These are phyloP conservation scores for Chenopodium quinoa DNA, from an alignment of 148 eudicot species.

Conservation along the genomic window DNA sequence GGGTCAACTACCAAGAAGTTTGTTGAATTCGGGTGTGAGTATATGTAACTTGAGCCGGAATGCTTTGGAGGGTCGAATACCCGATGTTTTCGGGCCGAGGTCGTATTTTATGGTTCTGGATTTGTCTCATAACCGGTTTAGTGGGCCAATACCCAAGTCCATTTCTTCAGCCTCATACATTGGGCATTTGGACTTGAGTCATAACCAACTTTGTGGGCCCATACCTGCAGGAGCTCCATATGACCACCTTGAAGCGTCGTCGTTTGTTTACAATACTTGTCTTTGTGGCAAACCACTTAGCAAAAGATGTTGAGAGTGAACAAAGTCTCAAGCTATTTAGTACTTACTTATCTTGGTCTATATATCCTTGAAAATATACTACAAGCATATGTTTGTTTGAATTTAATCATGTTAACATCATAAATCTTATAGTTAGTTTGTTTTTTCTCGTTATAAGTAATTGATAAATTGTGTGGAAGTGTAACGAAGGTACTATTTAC, in stretches of 20 bases:
- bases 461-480: background rate
- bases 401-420: background rate
- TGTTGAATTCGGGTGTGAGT: slow-evolving; percentile 54
- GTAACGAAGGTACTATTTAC: background rate
- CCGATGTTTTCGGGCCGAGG: slow-evolving; percentile 68
- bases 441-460: background rate
- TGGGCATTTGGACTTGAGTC: slow-evolving; percentile 82
- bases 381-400: background rate
- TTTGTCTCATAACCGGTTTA: slow-evolving; percentile 58
- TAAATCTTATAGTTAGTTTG: background rate
- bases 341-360: background rate
- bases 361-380: slow-evolving; percentile 14
- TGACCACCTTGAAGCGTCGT: slow-evolving; percentile 78
- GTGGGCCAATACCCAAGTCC: slow-evolving; percentile 66
- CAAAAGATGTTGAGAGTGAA: slow-evolving; percentile 38
- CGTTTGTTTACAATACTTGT: slow-evolving; percentile 67
- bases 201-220: slow-evolving; percentile 79
- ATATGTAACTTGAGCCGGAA: slow-evolving; percentile 70
- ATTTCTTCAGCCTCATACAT: slow-evolving; percentile 51
- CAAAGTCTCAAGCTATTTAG: background rate
- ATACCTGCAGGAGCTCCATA: slow-evolving; percentile 71
- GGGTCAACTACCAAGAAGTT: slow-evolving; percentile 51
- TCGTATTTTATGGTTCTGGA: slow-evolving; percentile 79
- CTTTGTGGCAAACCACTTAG: slow-evolving; percentile 83
- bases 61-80: slow-evolving; percentile 61